A percentile compares a stretch with the other conserved stretches of the same genome.
phyloP scores from a whole-genome alignment of 73 alveolate genomes.

The Stentor coeruleus region DNA sequence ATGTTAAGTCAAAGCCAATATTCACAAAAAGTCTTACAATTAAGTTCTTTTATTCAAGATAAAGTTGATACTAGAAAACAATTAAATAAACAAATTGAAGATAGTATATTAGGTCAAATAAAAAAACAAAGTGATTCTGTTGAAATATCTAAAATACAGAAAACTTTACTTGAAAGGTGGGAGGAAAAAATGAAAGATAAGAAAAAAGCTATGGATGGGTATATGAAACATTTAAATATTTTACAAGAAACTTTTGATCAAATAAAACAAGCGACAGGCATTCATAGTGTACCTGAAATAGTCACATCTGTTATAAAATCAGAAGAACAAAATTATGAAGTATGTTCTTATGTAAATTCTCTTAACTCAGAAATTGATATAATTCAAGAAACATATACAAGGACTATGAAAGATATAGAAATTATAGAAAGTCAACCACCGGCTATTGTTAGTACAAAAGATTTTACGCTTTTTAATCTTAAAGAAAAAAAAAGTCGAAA shows the following conservation, averaged over 20 bases:
- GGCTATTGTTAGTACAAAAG: neutral
- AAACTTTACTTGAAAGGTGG: conserved; percentile 36
- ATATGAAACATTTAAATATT: conserved; percentile 50
- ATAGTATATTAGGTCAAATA: neutral
- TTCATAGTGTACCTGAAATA: conserved; percentile 52
- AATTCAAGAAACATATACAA: conserved; percentile 44
- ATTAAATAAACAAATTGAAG: conserved; percentile 5
- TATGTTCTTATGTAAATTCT: conserved; percentile 56
- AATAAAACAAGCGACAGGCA: conserved; percentile 64
- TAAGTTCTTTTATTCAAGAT: neutral
- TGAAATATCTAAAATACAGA: conserved; percentile 6
- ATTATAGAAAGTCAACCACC: neutral
- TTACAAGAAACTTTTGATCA: conserved; percentile 66
- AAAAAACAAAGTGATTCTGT: neutral
- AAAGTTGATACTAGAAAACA: neutral
- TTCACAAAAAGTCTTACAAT: neutral
- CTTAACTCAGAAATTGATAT: conserved; percentile 59
- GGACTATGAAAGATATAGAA: neutral
- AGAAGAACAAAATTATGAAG: conserved; percentile 57
- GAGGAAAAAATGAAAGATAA: conserved; percentile 52
- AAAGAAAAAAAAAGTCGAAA: too few relatives aligned
- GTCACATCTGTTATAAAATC: conserved; percentile 67
- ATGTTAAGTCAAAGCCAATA: neutral
- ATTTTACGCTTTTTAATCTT: neutral
- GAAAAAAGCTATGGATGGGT: conserved; percentile 58